Evolutionary conservation across 257 asterid species (phyloP), one percentile per base, ranked within the genome.

Genomic region (Fraxinus excelsior): DNA sequence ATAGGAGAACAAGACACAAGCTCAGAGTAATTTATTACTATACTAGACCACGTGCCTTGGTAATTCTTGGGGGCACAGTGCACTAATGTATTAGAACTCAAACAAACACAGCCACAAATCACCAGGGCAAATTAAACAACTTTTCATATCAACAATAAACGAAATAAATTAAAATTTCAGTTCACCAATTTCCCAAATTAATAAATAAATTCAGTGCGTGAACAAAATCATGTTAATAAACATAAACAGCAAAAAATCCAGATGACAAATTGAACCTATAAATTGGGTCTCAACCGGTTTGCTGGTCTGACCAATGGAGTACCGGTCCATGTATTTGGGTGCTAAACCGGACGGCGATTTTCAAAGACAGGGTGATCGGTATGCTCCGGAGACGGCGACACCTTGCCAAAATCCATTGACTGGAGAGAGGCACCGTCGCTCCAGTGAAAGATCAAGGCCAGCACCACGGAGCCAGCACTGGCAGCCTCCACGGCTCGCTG

Each of bases 341-440:
- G 35, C 70, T 7, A 82, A 76, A 37, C 81, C 1, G 83, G 78
- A 18, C 67, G 82, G 4, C 79, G 71, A 23, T 40, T 81, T 75
- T 19, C 62, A 21, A 81, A 21, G 37, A 31, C 1, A 5, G 84
- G 87, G 90, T 79, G 87, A 85, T 35, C 79, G 90, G 38, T 90
- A 87, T 18, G 78, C 70, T 42, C 84, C 87, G 1, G 82, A 3
- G 73, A 64, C n/a, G 93, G 87, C 0, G 92, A 90, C 10, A 74
- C 60, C 69, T 80, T 87, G 90, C 96, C 96, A 79, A 90, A 84
- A 3, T 77, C 87, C 67, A 18, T 90, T 67, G 96, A 90, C 77
- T 88, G 96, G 96, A 88, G 94, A 58, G 71, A 83, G 96, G 92
- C 62, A 94, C 89, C 11, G 92, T 90, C 14, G 84, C 60, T n/a